Conservation (phyloP, 441 rosid species). For the Euphorbia celastroides region DNA sequence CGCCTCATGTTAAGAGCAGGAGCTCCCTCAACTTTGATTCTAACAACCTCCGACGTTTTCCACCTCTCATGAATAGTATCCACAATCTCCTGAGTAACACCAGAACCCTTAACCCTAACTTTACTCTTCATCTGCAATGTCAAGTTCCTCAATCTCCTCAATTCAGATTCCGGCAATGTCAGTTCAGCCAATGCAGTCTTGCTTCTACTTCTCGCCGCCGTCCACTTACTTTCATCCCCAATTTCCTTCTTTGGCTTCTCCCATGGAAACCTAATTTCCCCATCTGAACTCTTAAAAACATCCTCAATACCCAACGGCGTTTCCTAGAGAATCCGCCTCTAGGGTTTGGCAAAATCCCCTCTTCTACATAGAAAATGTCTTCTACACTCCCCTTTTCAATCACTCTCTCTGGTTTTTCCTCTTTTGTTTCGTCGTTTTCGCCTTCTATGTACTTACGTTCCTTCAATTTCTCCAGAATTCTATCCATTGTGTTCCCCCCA, state of each 20-base stretch:
- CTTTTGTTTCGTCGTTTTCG: constrained; percentile 28
- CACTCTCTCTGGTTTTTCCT: constrained; percentile 33
- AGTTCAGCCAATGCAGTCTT: constrained; percentile 65
- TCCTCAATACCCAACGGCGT: constrained; percentile 39
- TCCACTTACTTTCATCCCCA: constrained; percentile 40
- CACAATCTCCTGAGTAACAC: constrained; percentile 70
- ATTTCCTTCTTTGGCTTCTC: constrained; percentile 44
- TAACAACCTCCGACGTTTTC: constrained; percentile 74
- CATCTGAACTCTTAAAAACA: constrained; percentile 34
- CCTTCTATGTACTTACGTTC: constrained; percentile 56
- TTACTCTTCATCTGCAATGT: constrained; percentile 57
- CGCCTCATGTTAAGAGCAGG: constrained; percentile 86
- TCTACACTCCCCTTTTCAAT: constrained; percentile 72
- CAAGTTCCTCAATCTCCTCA: constrained; percentile 73
- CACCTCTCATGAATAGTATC: constrained; percentile 69
- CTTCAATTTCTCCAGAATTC: constrained; percentile 74
- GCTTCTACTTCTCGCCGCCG: constrained; percentile 47
- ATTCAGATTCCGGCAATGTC: constrained; percentile 69
- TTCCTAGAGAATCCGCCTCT: constrained; percentile 55
- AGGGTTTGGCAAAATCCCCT: constrained; percentile 52
- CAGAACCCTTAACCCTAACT: constrained; percentile 54
- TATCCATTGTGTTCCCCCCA: constrained; percentile 67
- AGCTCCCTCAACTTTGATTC: constrained; percentile 75
- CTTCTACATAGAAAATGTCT: constrained; percentile 68
- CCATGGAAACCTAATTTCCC: constrained; percentile 78